phyloP scores from a whole-genome alignment of 1,284 basidiomycete genomes.

The Cystobasidiaceae sp. region DNA sequence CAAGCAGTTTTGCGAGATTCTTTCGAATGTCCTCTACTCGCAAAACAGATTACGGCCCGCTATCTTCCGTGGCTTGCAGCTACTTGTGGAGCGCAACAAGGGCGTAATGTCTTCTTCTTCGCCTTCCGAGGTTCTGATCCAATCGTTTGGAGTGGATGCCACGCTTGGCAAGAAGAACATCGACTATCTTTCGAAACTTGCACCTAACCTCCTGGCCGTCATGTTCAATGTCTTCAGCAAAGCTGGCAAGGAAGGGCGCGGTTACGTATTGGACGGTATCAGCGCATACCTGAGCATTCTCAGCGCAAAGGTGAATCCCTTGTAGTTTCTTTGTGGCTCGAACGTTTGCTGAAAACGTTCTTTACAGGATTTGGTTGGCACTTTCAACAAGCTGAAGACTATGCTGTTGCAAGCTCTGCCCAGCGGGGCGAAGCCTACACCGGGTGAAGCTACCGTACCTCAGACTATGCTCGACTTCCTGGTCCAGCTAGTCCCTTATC shows the following conservation, averaged over 20 bases:
- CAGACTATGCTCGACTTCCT: conserved; percentile 85
- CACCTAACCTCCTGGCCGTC: conserved; percentile 87
- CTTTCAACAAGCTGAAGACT: conserved; percentile 70
- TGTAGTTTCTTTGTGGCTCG: neutral
- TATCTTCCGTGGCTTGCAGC: conserved; percentile 73
- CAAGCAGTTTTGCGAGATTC: conserved; percentile 71
- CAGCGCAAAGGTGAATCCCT: conserved; percentile 56
- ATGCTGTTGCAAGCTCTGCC: conserved; percentile 69
- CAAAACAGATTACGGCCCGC: conserved; percentile 77
- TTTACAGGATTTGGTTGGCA: conserved; percentile 56
- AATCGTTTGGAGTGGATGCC: conserved; percentile 54
- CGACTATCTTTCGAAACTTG: conserved; percentile 67
- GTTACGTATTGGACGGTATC: conserved; percentile 83
- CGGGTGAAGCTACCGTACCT: conserved; percentile 43
- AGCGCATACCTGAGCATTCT: conserved; percentile 79
- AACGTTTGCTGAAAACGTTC: neutral
- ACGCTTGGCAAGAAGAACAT: conserved; percentile 66
- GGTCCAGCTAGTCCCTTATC: conserved; percentile 71
- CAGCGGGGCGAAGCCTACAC: conserved; percentile 41
- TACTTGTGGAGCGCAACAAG: conserved; percentile 69
- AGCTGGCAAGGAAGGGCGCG: conserved; percentile 67
- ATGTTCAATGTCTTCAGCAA: conserved; percentile 95
- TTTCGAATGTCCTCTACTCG: conserved; percentile 83
- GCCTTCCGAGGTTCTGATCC: conserved; percentile 51
- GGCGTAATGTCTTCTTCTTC: conserved; percentile 51